A percentile compares a stretch with the other conserved stretches of the same genome.
These are phyloP conservation scores for Fraxinus cuspidata DNA, from an alignment of 257 asterid genomes.

Conservation along the genomic window DNA sequence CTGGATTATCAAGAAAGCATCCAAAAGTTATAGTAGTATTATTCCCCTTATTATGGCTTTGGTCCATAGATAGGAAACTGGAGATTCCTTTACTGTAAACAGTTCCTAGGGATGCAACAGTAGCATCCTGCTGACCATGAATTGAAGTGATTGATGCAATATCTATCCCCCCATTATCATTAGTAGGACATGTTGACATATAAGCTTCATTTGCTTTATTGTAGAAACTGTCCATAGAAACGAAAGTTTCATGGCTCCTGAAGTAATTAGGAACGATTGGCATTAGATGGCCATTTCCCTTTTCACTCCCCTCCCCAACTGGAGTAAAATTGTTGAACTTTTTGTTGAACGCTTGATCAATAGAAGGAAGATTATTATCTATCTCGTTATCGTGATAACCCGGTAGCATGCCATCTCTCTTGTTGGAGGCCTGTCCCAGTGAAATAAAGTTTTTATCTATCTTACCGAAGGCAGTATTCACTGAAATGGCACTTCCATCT, in stretches of 20 bases:
- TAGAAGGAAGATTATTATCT: constrained; percentile 33
- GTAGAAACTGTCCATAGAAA: constrained; percentile 36
- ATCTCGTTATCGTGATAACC: constrained; percentile 39
- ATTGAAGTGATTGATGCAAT: constrained; percentile 19
- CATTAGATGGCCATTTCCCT: constrained; percentile 34
- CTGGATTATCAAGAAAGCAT: constrained; percentile 40
- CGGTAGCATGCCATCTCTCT: constrained; percentile 34
- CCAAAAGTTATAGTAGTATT: constrained; percentile 56
- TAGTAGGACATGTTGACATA: constrained; percentile 31
- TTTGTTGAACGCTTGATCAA: constrained; percentile 41
- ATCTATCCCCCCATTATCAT: constrained; percentile 36
- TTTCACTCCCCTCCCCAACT: constrained; percentile 36
- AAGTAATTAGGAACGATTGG: constrained; percentile 35
- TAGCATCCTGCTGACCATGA: constrained; percentile 35
- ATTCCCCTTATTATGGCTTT: constrained; percentile 38
- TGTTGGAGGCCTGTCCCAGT: constrained; percentile 40
- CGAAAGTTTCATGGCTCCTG: constrained; percentile 41
- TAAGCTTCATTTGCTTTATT: constrained; percentile 36
- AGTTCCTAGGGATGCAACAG: constrained; percentile 31
- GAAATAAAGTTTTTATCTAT: constrained; percentile 33
- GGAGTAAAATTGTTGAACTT: constrained; percentile 31
- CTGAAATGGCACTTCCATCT: constrained; percentile 29
- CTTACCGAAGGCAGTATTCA: constrained; percentile 32
- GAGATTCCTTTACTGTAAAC: constrained; percentile 40
- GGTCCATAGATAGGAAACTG: constrained; percentile 43